Conservation (phyloP, 192 early-diverging fungal species). For the Coemansia furcata region DNA sequence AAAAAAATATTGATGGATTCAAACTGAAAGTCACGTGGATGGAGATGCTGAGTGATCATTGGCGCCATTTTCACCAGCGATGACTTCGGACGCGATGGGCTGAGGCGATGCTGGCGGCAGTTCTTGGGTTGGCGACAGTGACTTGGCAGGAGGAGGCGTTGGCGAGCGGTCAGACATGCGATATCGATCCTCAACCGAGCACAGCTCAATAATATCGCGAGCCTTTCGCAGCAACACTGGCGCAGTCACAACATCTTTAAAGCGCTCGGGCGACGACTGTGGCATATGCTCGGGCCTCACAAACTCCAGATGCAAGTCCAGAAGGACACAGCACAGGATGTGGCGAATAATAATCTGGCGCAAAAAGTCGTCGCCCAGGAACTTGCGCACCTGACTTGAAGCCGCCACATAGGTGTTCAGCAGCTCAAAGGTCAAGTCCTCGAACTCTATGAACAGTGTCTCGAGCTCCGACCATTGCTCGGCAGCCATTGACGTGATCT, state of each 20-base stretch:
- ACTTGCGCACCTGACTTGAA: conserved; percentile 54
- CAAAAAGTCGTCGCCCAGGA: conserved; percentile 91
- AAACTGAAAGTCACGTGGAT: not conserved
- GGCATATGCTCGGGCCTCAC: conserved; percentile 23
- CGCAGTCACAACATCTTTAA: conserved; percentile 5
- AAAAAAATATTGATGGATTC: not conserved
- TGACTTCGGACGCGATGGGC: not conserved
- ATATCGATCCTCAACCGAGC: conserved; percentile 27
- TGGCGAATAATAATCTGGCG: conserved; percentile 85
- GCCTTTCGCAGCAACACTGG: conserved; percentile 19
- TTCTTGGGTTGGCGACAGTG: not conserved
- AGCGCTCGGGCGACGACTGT: conserved; percentile 33
- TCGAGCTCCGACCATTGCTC: conserved; percentile 26
- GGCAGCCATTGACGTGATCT: conserved; percentile 17
- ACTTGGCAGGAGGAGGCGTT: not conserved
- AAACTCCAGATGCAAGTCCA: conserved; percentile 62
- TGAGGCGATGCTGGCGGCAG: not conserved
- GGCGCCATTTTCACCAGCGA: not conserved
- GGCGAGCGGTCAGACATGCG: conserved; percentile 24
- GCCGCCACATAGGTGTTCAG: conserved; percentile 5
- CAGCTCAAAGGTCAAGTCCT: conserved; percentile 27
- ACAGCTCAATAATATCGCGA: conserved; percentile 21
- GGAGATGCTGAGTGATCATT: not conserved
- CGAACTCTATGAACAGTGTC: conserved; percentile 23
- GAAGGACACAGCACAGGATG: conserved; percentile 67